phyloP scores from a whole-genome alignment of 2,329 filamentous ascomycete genomes.

The Penicillium sp. region DNA sequence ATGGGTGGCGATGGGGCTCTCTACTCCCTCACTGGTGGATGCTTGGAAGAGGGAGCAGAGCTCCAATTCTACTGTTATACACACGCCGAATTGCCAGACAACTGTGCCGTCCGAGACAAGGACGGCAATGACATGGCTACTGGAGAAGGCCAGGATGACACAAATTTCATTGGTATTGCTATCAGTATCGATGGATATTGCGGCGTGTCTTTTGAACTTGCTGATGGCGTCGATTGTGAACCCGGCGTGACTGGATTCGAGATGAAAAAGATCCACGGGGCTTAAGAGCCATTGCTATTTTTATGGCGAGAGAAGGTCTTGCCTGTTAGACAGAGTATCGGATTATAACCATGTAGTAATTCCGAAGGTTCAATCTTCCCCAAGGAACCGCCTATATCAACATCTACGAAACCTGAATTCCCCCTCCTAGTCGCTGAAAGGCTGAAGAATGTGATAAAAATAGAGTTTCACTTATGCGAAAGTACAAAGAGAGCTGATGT shows the following conservation, averaged over 20 bases:
- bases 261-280: not conserved
- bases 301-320: too few relatives aligned
- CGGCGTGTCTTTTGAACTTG: not conserved
- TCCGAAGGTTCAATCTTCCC: too few relatives aligned
- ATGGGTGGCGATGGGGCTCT: not conserved
- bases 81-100: not conserved
- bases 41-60: not conserved
- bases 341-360: too few relatives aligned
- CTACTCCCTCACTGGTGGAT: not conserved
- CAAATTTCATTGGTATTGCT: not conserved
- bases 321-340: too few relatives aligned
- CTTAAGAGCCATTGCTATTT: not conserved
- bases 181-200: not conserved
- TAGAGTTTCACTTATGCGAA: too few relatives aligned
- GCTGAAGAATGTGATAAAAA: too few relatives aligned
- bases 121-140: not conserved
- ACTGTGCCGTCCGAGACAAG: not conserved
- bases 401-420: too few relatives aligned
- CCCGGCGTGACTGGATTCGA: not conserved
- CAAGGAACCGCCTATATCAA: too few relatives aligned
- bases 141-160: not conserved
- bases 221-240: not conserved
- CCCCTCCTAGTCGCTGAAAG: not conserved
- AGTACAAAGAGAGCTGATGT: too few relatives aligned
- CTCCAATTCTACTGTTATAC: not conserved